Evolutionary conservation across 345 rosid species (phyloP), one percentile per base, ranked within the genome.

Genomic region (Euphorbia pulcherrima): DNA sequence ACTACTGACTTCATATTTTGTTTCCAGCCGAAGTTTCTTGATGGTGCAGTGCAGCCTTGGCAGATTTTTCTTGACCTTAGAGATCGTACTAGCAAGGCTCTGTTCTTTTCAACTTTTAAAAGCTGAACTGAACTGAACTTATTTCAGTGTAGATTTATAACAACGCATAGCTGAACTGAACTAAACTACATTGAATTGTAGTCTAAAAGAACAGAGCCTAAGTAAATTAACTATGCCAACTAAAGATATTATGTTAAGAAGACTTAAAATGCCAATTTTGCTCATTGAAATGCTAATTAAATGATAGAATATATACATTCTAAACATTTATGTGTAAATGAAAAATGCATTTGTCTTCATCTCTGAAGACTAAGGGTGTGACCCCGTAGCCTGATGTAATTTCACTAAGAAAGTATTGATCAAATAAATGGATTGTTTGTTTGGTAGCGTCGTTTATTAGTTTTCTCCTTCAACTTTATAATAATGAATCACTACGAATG

Each of bases 11-110:
- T 37, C 73, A 17, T 23, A 60, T 60, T 23, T 61, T 68, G 58
- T 41, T 72, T 85, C 56, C 96, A 92, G 99, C 96, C 97, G 53
- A 81, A 80, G 70, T 90, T 95, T 90, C 97, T 95, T 64, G 87
- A 88, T 82, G 90, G 92, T 40, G 99, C 97, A 69, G 97, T 71
- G 97, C 81, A 54, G 97, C 99, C 50, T 79, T 94, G 83, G 89
- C 89, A 1, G 86, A n/a, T n/a, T 83, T 62, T 94, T 94, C 72
- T 68, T 92, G 83, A 79, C 77, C 23, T 63, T 94, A 68, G 99
- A 94, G 82, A 89, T 91, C 52, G 81, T 94, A 52, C 85, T 97
- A 81, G 99, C 91, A 85, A 87, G 96, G 78, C 18, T n/a, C n/a
- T n/a, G n/a, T n/a, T n/a, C n/a, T n/a, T n/a, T n/a, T n/a, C n/a